Conservation (phyloP, 306 rosid genomes). For the Dryas drummondii region DNA sequence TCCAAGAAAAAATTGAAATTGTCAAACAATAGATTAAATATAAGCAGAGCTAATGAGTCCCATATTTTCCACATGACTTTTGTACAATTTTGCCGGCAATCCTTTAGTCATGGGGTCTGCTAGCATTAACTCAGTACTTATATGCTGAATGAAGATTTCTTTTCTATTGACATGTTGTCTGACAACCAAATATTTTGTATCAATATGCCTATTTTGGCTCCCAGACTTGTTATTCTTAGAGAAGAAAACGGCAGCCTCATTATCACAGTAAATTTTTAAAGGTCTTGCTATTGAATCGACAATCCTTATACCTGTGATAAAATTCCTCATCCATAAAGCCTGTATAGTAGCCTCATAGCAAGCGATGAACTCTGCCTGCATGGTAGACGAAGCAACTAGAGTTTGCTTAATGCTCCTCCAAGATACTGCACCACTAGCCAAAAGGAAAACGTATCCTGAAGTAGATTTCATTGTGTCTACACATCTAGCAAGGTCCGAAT, state of each 20-base stretch:
- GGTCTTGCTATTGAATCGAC: background rate
- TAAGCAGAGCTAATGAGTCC: background rate
- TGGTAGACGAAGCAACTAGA: background rate
- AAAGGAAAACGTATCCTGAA: constrained; percentile 4
- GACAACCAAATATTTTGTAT: background rate
- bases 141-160: background rate
- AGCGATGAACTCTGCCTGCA: background rate
- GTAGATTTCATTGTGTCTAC: background rate
- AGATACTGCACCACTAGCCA: background rate
- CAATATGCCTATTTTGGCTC: background rate
- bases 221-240: background rate
- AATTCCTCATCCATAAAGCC: background rate
- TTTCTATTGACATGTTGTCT: background rate
- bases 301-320: background rate
- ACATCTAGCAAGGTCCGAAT: background rate
- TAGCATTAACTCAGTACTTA: background rate
- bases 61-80: background rate
- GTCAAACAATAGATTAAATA: too few species aligned
- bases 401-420: background rate
- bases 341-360: background rate
- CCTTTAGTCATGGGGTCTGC: background rate
- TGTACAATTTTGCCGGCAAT: background rate
- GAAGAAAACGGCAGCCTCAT: background rate
- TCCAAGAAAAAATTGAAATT: too few species aligned
- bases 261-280: background rate